Conservation (phyloP, 345 rosid species). For the Leavenworthia alabamica region DNA sequence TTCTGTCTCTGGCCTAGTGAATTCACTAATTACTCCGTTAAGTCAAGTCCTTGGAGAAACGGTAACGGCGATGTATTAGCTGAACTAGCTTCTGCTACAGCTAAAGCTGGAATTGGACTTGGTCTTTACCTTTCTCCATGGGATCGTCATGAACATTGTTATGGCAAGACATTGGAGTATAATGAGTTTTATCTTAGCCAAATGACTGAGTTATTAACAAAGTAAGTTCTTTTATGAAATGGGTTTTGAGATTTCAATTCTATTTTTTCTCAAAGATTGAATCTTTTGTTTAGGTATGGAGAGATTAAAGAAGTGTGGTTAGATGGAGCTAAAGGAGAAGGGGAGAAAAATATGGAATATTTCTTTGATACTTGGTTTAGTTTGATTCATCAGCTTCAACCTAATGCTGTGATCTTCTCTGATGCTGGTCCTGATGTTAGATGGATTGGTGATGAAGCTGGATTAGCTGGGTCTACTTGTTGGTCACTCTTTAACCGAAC, state of each 20-base stretch:
- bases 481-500: constrained; percentile 83
- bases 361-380: constrained; percentile 72
- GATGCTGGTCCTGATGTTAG: constrained; percentile 81
- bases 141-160: constrained; percentile 73
- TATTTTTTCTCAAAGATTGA: background rate
- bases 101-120: constrained; percentile 46
- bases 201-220: constrained; percentile 73
- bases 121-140: constrained; percentile 88
- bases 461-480: constrained; percentile 57
- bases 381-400: constrained; percentile 73
- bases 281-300: constrained; percentile 49
- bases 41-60: constrained; percentile 53
- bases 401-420: constrained; percentile 65
- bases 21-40: constrained; percentile 71
- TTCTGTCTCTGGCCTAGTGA: constrained; percentile 85
- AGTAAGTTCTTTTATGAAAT: constrained; percentile 35
- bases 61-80: constrained; percentile 71
- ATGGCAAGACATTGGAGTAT: constrained; percentile 75
- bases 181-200: constrained; percentile 85
- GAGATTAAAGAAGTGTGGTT: constrained; percentile 71
- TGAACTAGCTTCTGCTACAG: constrained; percentile 60
- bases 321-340: constrained; percentile 85
- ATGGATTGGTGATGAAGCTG: constrained; percentile 84
- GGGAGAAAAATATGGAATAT: constrained; percentile 71
- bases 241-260: background rate